Base-by-base conservation (phyloP, 768 basidiomycete species). In the Daedalea quercina region DNA sequence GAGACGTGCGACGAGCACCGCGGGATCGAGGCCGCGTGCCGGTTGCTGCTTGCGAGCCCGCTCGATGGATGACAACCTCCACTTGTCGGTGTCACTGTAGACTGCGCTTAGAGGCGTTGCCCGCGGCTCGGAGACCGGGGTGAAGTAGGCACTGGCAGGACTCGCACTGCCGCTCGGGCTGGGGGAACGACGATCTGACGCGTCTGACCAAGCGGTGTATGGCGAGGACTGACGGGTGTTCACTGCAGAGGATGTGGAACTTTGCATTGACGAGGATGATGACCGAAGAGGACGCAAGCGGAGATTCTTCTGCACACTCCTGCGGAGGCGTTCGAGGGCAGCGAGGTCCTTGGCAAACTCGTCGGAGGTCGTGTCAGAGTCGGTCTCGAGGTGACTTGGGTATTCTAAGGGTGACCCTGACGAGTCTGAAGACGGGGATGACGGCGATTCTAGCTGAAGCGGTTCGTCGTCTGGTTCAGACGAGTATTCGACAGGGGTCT, bases 241-340 rank as follows among this genome's bases (percentile, higher is more conserved):
- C 56, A 59, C 23, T 60, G 60, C 17, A 60, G 55, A 33, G 58
- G 59, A 15, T 55, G 58, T n/a, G 54, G 60, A 11, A 45, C 56
- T 17, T 25, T 54, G 47, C 57, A 54, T 19, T 44, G 62, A 53
- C 19, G 53, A n/a, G 50, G 64, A 24, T 50, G 59, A 71, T 22
- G 84, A 84, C 47, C 81, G 79, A 52, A 92, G 85, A 25, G 90
- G 90, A 20, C 90, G 78, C 33, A 92, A 75, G 53, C 81, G 82
- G 34, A 92, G 77, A 60, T 92, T 92, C 67, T 81, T 76, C 68
- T 84, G 80, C 2, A 92, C 85, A 59, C 73, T 87, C 58, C 78
- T 76, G 31, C 90, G 79, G 8, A 92, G 75, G 59, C 78, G 70
- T 53, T 87, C 84, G 35, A 92, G 79, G 50, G 76, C 77, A 12